Evolutionary conservation across 257 asterid species (phyloP), one percentile per base, ranked within the genome.

Genomic region (Solanum pinnatisectum): DNA sequence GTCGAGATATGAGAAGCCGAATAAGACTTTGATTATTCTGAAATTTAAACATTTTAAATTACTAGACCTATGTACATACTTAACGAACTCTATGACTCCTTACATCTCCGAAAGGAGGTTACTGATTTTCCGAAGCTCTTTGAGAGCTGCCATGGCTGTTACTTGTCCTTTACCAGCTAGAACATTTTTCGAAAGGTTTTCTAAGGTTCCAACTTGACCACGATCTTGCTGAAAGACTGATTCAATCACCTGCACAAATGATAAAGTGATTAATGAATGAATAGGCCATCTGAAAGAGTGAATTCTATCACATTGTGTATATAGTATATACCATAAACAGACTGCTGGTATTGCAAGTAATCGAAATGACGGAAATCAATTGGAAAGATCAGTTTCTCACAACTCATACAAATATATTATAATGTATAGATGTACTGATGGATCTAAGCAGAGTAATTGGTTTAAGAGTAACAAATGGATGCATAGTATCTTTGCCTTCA

Each of bases 61-160:
- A 82, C 86, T 81, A 86, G 25, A 86, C 14, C 83, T 82, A 93
- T 89, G 77, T 90, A 90, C 94, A 92, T 33, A 78, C 67, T 85
- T 73, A 52, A 77, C 72, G 20, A 52, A 65, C 37, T 36, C 40
- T 44, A 36, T 84, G 37, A 42, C 67, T 83, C 87, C 92, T 94
- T 93, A 95, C 98, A 95, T 93, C 89, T 94, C 98, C 18, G 96
- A 95, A 49, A 96, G 90, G 84, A 96, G 90, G 86, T 93, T 91
- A 94, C 99, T 93, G 87, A 96, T 96, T 89, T 94, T 96, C 88
- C 96, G 91, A 87, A 96, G 99, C 93, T 96, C 98, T 87, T 93
- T 92, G 59, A 96, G 93, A 25, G 99, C 99, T 5, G 95, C 83
- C 94, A 93, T 91, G 87, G 98, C 98, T 82, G 86, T 82, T 30